These are phyloP conservation scores for Phialocephala subalpina DNA, from an alignment of 2,329 filamentous ascomycete genomes.

Conservation along the genomic window DNA sequence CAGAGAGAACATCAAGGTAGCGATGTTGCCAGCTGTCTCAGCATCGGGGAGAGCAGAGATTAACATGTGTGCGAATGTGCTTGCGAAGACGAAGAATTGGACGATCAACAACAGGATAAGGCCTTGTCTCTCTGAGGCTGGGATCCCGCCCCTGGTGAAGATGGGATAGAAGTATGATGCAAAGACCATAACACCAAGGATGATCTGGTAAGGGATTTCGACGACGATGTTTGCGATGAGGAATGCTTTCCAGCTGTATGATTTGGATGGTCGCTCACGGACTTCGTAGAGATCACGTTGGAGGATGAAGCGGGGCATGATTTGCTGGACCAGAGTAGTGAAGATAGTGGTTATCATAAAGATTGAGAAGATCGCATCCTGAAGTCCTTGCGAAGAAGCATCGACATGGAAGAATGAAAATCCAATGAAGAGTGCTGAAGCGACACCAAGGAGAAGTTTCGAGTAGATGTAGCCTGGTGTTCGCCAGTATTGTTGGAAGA, in stretches of 20 bases:
- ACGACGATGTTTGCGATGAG: slow-evolving; percentile 66
- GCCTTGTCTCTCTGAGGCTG: slow-evolving; percentile 42
- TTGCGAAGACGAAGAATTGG: slow-evolving; percentile 81
- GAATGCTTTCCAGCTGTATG: slow-evolving; percentile 47
- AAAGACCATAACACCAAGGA: slow-evolving; percentile 79
- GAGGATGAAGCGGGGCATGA: slow-evolving; percentile 75
- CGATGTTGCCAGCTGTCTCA: slow-evolving; percentile 80
- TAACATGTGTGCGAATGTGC: slow-evolving; percentile 83
- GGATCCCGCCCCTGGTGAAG: slow-evolving; percentile 67
- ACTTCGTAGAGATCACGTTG: slow-evolving; percentile 74
- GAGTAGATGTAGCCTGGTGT: slow-evolving; percentile 79
- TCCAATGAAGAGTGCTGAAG: slow-evolving; percentile 65
- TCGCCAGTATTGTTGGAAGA: slow-evolving; percentile 83
- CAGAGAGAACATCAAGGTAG: slow-evolving; percentile 78
- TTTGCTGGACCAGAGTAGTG: slow-evolving; percentile 68
- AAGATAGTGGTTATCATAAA: slow-evolving; percentile 79
- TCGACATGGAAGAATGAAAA: slow-evolving; percentile 71
- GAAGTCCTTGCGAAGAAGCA: slow-evolving; percentile 69
- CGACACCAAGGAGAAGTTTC: slow-evolving; percentile 66
- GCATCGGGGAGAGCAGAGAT: slow-evolving; percentile 80
- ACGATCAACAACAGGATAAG: slow-evolving; percentile 82
- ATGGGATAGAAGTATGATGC: slow-evolving; percentile 84
- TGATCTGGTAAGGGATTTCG: slow-evolving; percentile 84
- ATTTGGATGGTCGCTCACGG: slow-evolving; percentile 44
- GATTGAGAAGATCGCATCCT: slow-evolving; percentile 76